Conservation (phyloP, 2,329 filamentous ascomycete genomes). For the Pyricularia pennisetigena region DNA sequence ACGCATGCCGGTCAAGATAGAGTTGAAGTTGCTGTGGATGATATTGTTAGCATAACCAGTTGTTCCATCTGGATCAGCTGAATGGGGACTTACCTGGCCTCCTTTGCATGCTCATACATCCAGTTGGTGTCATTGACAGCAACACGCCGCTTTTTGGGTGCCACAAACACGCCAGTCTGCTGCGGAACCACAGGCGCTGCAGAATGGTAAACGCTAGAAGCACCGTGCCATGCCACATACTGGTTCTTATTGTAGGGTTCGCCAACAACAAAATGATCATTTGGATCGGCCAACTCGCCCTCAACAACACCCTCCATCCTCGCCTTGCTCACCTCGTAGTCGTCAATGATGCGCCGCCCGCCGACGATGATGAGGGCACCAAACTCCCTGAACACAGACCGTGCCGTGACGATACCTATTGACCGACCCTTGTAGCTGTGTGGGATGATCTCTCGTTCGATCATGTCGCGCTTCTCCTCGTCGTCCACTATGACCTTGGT, state of each 20-base stretch:
- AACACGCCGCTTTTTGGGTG: conserved; percentile 74
- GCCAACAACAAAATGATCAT: conserved; percentile 66
- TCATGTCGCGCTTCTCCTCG: conserved; percentile 93
- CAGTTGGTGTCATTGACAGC: conserved; percentile 91
- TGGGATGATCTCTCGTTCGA: conserved; percentile 88
- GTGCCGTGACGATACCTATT: conserved; percentile 92
- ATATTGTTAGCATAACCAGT: conserved; percentile 7
- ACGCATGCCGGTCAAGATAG: conserved; percentile 58
- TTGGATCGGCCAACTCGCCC: conserved; percentile 84
- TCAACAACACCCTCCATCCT: conserved; percentile 71
- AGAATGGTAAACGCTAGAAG: conserved; percentile 90
- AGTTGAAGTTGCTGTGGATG: conserved; percentile 67
- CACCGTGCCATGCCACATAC: conserved; percentile 97
- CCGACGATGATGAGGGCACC: conserved; percentile 90
- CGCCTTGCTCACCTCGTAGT: conserved; percentile 74
- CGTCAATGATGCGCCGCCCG: conserved; percentile 75
- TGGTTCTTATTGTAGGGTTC: conserved; percentile 98
- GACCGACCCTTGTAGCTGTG: conserved; percentile 98
- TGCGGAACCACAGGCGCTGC: conserved; percentile 67
- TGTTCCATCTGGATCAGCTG: not conserved
- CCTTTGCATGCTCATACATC: conserved; percentile 89
- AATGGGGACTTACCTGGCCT: conserved; percentile 60
- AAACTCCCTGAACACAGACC: conserved; percentile 95
- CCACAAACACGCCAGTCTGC: conserved; percentile 60
- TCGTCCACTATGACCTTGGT: conserved; percentile 98